Evolutionary conservation across 805 yeast species (phyloP).

Genomic region (Starmerella riodocensis): DNA sequence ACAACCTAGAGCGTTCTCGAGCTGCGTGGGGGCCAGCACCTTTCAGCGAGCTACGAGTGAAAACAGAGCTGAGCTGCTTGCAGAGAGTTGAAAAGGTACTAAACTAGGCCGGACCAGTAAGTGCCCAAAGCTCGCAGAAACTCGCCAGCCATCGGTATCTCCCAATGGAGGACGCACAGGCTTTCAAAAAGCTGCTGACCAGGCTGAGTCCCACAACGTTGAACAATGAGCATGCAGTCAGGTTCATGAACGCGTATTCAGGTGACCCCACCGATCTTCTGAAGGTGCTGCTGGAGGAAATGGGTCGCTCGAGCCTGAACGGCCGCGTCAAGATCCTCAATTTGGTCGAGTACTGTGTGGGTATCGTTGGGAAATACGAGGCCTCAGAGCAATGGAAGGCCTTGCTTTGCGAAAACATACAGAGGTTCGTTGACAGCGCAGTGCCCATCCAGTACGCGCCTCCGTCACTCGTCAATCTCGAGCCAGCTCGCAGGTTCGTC

Average conservation of each 20-base stretch:
- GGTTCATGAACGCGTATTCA: constrained; percentile 26
- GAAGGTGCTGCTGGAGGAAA: constrained; percentile 50
- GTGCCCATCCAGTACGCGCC: constrained; percentile 22
- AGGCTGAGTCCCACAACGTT: constrained; percentile 46
- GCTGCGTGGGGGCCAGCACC: no score
- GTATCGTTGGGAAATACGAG: constrained; percentile 9
- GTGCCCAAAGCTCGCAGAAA: no score
- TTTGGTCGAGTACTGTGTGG: constrained; percentile 49
- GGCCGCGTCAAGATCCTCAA: constrained; percentile 53
- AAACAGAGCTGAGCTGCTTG: no score
- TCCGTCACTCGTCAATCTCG: constrained; percentile 21
- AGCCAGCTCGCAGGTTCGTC: constrained; percentile 16
- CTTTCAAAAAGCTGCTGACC: constrained; percentile 65
- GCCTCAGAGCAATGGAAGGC: constrained; percentile 9
- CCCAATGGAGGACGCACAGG: constrained; percentile 44
- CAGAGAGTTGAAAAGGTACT: no score
- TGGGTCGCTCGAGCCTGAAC: constrained; percentile 37
- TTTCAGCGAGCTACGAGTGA: no score
- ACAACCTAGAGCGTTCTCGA: no score
- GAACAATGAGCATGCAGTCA: constrained; percentile 22
- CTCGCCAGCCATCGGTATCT: not conserved
- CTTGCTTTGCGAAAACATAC: constrained; percentile 9
- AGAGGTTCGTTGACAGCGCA: constrained; percentile 13
- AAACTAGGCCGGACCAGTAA: no score
- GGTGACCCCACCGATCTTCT: constrained; percentile 57